Base-by-base conservation (phyloP, 768 basidiomycete species). In the Trametes villosa region DNA sequence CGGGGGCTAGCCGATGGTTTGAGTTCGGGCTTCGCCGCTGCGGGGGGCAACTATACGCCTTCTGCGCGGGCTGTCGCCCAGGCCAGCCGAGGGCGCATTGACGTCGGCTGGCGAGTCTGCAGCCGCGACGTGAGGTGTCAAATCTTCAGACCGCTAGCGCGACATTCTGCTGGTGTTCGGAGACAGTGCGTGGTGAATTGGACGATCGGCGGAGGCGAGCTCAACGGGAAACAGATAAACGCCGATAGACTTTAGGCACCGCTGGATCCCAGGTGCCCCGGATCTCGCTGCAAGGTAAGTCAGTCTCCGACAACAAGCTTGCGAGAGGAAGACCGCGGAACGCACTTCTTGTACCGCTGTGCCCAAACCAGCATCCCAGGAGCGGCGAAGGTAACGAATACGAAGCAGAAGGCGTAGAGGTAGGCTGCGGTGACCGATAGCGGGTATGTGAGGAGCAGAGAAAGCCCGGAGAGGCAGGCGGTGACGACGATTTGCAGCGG, bases 191-290 rank as follows among this genome's bases (percentile, higher is more conserved):
- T 31, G 17, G 20, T 22, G 46, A 57, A 31, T 8, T 7, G 29
- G 55, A 20, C 9, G 56, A 62, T 62, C 60, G 44, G 40, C 18
- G n/a, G 38, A n/a, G 4, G 30, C 47, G 29, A 33, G 44, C 36
- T 55, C 29, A 63, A 18, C 62, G 62, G 45, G 64, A 55, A 22
- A 62, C 36, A 34, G 62, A 63, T 42, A 55, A 47, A 53, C 62
- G 57, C 41, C 62, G 62, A 59, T 70, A 65, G 53, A 72, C 67
- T 61, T 65, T 69, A 36, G 92, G 92, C 65, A 87, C 82, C 29
- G 92, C 92, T 27, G 91, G 89, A 72, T 95, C 93, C 93, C 93
- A 95, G 63, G 92, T 89, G 9, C 93, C 93, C 61, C 90, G 84
- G 72, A 95, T 88, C 76, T 93, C 91, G 73, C 92, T 94, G 69